Evolutionary conservation across 1,139 yeast species (phyloP).

Genomic region (Kurtzmaniella natalensis): DNA sequence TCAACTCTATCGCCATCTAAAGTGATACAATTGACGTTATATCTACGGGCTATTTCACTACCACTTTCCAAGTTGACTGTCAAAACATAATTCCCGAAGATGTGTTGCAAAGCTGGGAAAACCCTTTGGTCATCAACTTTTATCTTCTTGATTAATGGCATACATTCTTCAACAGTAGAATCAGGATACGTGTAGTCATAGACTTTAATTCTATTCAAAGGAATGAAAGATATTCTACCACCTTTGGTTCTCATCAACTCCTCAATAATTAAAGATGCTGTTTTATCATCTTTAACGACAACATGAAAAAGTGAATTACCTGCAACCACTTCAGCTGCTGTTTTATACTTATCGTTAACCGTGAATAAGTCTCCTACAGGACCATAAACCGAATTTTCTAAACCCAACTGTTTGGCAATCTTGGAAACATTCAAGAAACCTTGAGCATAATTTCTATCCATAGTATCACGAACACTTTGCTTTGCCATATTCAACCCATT

Average conservation of each 20-base stretch:
- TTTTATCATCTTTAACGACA: conserved; percentile 83
- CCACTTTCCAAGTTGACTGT: conserved; percentile 70
- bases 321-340: conserved; percentile 85
- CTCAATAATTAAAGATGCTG: conserved; percentile 76
- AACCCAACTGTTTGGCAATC: conserved; percentile 52
- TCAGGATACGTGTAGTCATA: conserved; percentile 47
- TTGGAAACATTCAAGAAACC: conserved; percentile 67
- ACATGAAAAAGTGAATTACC: conserved; percentile 84
- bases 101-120: conserved; percentile 65
- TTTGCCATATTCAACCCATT: conserved; percentile 57
- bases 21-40: conserved; percentile 73
- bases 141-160: conserved; percentile 74
- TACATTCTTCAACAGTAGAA: conserved; percentile 45
- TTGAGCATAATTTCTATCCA: conserved; percentile 65
- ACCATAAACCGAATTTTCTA: conserved; percentile 67
- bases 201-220: conserved; percentile 65
- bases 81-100: conserved; percentile 79
- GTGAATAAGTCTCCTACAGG: conserved; percentile 78
- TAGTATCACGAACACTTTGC: conserved; percentile 60
- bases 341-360: conserved; percentile 77
- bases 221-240: conserved; percentile 90
- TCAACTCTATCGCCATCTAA: conserved; percentile 90
- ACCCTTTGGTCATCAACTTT: conserved; percentile 50
- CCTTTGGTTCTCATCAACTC: conserved; percentile 65
- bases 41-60: conserved; percentile 58